A percentile compares a stretch with the other conserved stretches of the same genome.
These are phyloP conservation scores for Coelastrella sp. DNA, from an alignment of 139 green algal genomes.

Conservation along the genomic window DNA sequence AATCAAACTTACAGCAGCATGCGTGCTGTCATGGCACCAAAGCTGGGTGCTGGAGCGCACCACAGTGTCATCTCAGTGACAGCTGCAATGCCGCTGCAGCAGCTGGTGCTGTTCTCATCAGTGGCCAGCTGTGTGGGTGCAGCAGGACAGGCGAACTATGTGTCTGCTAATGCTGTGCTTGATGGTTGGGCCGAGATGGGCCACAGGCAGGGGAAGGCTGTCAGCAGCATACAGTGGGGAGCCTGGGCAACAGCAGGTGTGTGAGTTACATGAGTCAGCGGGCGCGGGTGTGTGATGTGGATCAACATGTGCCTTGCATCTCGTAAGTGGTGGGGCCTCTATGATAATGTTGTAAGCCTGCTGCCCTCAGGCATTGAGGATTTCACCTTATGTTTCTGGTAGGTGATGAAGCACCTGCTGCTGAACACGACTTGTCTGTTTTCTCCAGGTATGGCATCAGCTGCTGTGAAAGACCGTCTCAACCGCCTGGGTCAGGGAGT, in stretches of 20 bases:
- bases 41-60: conserved; percentile 46
- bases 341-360: too few species aligned
- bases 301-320: too few species aligned
- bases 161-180: conserved; percentile 81
- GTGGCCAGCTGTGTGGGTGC: conserved; percentile 84
- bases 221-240: conserved; percentile 66
- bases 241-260: conserved; percentile 53
- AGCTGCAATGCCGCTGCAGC: conserved; percentile 33
- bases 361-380: too few species aligned
- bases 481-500: conserved; percentile 75
- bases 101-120: conserved; percentile 84
- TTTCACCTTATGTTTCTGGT: neutral
- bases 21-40: conserved; percentile 56
- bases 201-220: neutral
- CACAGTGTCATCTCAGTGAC: conserved; percentile 18
- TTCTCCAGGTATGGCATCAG: conserved; percentile 63
- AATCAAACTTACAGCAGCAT: conserved; percentile 52
- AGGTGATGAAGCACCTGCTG: neutral
- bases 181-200: conserved; percentile 53
- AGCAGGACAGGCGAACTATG: conserved; percentile 87
- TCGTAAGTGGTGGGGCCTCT: too few species aligned
- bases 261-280: neutral
- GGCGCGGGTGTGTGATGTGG: too few species aligned
- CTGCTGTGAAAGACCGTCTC: conserved; percentile 60
- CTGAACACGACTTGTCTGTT: neutral